phyloP scores from a whole-genome alignment of 2,329 filamentous ascomycete genomes.

The Cladosporium sp. region DNA sequence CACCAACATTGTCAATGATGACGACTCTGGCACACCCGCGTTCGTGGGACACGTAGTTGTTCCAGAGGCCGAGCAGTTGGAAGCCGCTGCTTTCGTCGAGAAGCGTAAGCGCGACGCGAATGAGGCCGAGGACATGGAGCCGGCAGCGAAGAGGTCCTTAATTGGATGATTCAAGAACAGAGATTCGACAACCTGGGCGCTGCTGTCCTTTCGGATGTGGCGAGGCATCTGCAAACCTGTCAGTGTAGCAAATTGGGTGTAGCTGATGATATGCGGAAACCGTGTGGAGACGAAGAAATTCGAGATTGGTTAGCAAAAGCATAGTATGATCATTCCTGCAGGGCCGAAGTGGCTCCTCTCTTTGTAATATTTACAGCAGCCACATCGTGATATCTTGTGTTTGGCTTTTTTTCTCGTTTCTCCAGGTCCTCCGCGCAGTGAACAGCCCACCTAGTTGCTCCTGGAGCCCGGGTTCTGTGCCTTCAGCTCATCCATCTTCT shows the following conservation, averaged over 20 bases:
- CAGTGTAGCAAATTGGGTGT: no score
- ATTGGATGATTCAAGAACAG: neutral
- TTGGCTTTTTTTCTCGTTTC: conserved; percentile 17
- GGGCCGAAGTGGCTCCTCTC: conserved; percentile 13
- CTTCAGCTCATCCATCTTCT: conserved; percentile 96
- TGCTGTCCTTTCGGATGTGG: no score
- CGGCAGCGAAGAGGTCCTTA: neutral
- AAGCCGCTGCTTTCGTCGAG: neutral
- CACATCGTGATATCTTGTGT: conserved; percentile 18
- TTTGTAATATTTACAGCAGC: conserved; percentile 30
- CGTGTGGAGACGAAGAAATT: neutral
- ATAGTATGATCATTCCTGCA: conserved; percentile 15
- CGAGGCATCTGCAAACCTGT: no score
- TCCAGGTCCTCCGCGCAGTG: neutral
- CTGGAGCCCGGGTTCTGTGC: conserved; percentile 79
- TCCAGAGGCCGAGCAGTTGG: neutral
- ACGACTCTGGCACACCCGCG: no score
- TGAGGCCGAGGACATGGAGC: neutral
- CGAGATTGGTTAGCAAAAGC: conserved; percentile 2
- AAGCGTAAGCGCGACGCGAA: conserved; percentile 7
- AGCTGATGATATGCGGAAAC: neutral
- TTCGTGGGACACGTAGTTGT: neutral
- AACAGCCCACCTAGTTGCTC: conserved; percentile 64
- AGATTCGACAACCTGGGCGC: neutral
- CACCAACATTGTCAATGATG: no score